Percentiles rank a stretch among this genome's conserved stretches.
Evolutionary conservation across 2,329 filamentous ascomycete species (phyloP).

Genomic region (Cephalotrichum gorgonifer): DNA sequence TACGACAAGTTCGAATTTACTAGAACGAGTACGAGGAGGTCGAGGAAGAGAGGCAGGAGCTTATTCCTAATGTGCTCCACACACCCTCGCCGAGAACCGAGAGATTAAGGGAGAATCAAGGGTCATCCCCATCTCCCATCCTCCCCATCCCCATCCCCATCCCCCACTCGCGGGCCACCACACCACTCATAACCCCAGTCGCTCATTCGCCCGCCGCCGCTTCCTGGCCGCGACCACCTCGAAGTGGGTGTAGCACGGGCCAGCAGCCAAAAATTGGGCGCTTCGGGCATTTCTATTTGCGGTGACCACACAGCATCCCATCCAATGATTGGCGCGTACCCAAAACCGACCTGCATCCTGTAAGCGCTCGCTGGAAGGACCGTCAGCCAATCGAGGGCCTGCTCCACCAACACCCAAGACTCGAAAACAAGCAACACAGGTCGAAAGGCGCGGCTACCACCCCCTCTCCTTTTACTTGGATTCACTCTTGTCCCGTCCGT

Average conservation of each 20-base stretch:
- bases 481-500: background rate
- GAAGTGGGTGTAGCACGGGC: no score
- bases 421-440: background rate
- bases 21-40: no score
- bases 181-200: background rate
- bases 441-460: background rate
- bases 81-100: no score
- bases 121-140: no score
- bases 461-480: background rate
- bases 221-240: no score
- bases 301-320: background rate
- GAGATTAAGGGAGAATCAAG: no score
- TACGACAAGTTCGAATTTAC: no score
- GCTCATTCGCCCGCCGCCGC: background rate
- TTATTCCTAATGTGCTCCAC: no score
- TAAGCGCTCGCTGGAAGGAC: conserved; percentile 1
- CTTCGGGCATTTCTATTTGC: conserved; percentile 1
- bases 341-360: background rate
- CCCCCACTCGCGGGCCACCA: no score
- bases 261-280: background rate
- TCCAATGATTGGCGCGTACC: conserved; percentile 4
- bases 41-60: no score
- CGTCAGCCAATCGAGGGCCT: conserved; percentile 1
- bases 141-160: no score
- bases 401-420: background rate